A percentile compares a stretch with the other conserved stretches of the same genome.
phyloP scores from a whole-genome alignment of 108 stramenopile species.

The Nitzschia sp. region DNA sequence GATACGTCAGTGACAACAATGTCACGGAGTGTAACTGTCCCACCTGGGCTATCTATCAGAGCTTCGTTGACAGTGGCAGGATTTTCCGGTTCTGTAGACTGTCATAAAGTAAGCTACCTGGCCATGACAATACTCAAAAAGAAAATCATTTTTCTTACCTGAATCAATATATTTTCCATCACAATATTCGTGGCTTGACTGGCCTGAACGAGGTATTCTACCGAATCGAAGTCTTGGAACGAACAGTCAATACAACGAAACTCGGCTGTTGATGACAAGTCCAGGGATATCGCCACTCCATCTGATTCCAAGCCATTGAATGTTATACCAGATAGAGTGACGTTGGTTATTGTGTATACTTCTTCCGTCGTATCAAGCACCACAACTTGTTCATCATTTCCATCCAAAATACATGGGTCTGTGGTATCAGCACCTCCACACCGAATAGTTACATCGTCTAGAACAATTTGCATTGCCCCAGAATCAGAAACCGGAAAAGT shows the following conservation, averaged over 20 bases:
- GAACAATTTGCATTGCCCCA: neutral
- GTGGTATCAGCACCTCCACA: slow-evolving; percentile 5
- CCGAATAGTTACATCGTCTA: neutral
- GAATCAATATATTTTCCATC: neutral
- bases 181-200: neutral
- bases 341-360: neutral
- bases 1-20: neutral
- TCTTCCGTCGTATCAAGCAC: neutral
- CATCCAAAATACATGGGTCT: slow-evolving; percentile 5
- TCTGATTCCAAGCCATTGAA: neutral
- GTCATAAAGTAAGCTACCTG: neutral
- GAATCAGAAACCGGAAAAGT: neutral
- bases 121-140: too few relatives aligned
- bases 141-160: neutral
- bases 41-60: neutral
- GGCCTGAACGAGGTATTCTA: neutral
- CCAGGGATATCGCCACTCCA: neutral
- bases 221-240: neutral
- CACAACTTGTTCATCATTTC: neutral
- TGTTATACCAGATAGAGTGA: neutral
- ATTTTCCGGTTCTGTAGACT: neutral
- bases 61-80: neutral
- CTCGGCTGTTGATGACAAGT: neutral
- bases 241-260: neutral
- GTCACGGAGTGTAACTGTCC: neutral